Conservation (phyloP, 345 rosid species). For the Ricinus communis region DNA sequence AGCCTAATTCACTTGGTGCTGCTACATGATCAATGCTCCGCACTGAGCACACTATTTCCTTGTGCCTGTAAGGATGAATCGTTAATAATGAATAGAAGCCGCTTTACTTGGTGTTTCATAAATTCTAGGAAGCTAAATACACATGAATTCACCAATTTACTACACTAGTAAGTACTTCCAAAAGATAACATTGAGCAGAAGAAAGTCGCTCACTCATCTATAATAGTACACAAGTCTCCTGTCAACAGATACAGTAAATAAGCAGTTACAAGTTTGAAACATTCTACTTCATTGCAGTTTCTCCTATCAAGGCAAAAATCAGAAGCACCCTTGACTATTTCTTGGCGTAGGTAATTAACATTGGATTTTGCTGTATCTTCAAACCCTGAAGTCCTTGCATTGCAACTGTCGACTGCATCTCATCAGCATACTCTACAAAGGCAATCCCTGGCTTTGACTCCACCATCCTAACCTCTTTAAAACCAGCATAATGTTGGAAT, state of each 20-base stretch:
- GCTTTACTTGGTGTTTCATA: background rate
- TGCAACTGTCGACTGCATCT: slow-evolving; percentile 83
- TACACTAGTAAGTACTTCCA: background rate
- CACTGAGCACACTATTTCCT: too few relatives aligned
- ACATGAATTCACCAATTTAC: background rate
- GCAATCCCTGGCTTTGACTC: slow-evolving; percentile 98
- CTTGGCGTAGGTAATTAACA: slow-evolving; percentile 90
- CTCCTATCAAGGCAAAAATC: background rate
- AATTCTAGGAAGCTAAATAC: background rate
- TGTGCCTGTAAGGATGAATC: background rate
- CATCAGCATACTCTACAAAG: slow-evolving; percentile 84
- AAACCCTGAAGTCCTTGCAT: slow-evolving; percentile 85
- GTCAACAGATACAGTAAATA: background rate
- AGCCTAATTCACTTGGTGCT: too few relatives aligned
- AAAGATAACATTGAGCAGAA: background rate
- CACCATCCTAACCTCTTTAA: slow-evolving; percentile 96
- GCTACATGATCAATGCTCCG: too few relatives aligned
- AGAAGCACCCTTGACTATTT: slow-evolving; percentile 45
- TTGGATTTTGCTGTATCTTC: slow-evolving; percentile 71
- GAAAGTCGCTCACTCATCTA: background rate
- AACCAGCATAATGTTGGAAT: slow-evolving; percentile 69
- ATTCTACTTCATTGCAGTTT: background rate
- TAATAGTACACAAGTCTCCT: slow-evolving; percentile 2
- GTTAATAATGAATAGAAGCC: background rate
- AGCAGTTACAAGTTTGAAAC: slow-evolving; percentile 5